Base-by-base conservation (phyloP, 2,329 filamentous ascomycete species). In the Apiospora aurea region DNA sequence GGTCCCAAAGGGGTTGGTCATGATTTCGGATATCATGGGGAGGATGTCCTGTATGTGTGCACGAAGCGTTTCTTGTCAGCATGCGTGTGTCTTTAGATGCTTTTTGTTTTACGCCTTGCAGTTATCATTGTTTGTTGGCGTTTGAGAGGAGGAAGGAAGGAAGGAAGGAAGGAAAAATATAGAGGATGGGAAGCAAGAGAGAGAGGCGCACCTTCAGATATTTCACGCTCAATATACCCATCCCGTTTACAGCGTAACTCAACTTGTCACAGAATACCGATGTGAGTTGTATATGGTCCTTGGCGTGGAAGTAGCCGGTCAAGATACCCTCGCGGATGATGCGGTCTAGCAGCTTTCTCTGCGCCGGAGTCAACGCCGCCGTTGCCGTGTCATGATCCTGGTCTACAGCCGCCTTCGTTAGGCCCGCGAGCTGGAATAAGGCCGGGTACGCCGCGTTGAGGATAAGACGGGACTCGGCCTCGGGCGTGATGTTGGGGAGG, bases 401-500 rank as follows among this genome's bases (percentile, higher is more conserved):
- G 26, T 79, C 74, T 5, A 10, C 14, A 7, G 24, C n/a, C 11
- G 26, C 29, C 69, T 69, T 69, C 73, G 34, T 57, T 38, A 81
- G 84, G 81, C 73, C 83, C 74, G 77, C 87, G 7, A 97, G 85
- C 0, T 83, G 82, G 24, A 93, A 82, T 3, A 97, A 84, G 1
- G 91, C 90, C 10, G 87, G 85, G 75, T 95, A 97, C 0, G 92
- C 90, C 8, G 87, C 85, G 7, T 81, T 78, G 0, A 97, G 86
- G 3, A 98, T 83, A 1, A 79, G 77, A 1, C 93, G 78, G 4
- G 93, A 93, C 71, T 96, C 93, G 0, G 86, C 79, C 77, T 94
- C 92, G 0, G 93, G 90, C 0, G 94, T 97, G 57, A 97, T 84
- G 16, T 87, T 90, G 0, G 96, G 95, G 7, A 97, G 86, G 76